Evolutionary conservation across 176 grass and related monocot genomes (phyloP), one percentile per base, ranked within the genome.

Genomic region (Eragrostis nindensis): DNA sequence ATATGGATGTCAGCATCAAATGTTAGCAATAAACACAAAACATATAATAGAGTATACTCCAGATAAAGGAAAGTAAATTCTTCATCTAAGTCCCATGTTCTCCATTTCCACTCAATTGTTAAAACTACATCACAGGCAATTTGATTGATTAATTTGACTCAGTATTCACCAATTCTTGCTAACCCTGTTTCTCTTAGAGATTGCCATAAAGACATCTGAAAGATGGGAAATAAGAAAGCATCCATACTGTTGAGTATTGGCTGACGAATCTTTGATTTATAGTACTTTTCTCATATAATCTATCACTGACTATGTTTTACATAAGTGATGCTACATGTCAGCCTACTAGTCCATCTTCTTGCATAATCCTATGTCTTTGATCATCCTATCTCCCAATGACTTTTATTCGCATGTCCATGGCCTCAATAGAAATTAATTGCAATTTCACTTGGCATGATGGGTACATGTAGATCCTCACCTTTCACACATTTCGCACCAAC

Each of bases 401-500:
- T 49, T 3, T 26, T 70, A 13, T 87, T 75, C 62, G 22, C 72
- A 76, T 55, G 14, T 27, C 10, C 8, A 68, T 32, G 19, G n/a
- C 19, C 61, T 77, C 25, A 71, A 63, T 46, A 63, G 32, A 68
- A 62, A 27, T 27, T 29, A 57, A 81, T 59, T 84, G 46, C 6
- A 32, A 42, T 66, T 82, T 24, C 7, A 3, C 12, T 81, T 65
- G 17, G 45, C 26, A 69, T 17, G 39, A 22, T 88, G 24, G 11
- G 10, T 61, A 61, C 3, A 61, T 26, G 22, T 13, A 27, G 10
- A 27, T 61, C 26, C n/a, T n/a, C 57, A 61, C 96, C 96, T 91
- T 99, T 84, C 56, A 99, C 87, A 82, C 82, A 95, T 64, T 88
- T 88, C 27, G 96, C 96, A 84, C 96, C 96, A 78, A 93, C 96